Percentiles rank a stretch among this genome's conserved stretches.
Conservation (phyloP, 441 rosid species). For the Pelargonium australe region DNA sequence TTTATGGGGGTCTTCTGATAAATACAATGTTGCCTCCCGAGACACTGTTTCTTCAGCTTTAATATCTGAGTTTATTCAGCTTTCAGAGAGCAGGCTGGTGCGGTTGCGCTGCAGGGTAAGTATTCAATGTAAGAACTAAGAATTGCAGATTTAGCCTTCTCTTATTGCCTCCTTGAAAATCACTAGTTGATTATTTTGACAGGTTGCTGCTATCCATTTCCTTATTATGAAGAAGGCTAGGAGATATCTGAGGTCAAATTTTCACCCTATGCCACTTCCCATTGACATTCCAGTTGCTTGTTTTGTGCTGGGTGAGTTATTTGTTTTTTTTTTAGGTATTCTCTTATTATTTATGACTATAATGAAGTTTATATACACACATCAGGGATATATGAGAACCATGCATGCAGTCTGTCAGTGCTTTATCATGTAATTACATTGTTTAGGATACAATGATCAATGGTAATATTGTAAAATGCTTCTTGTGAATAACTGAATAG, state of each 20-base stretch:
- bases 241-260: slow-evolving; percentile 25
- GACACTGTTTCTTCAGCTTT: slow-evolving; percentile 34
- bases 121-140: slow-evolving; percentile 8
- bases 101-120: slow-evolving; percentile 60
- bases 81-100: slow-evolving; percentile 28
- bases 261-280: slow-evolving; percentile 23
- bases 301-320: slow-evolving; percentile 66
- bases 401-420: background rate
- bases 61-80: slow-evolving; percentile 36
- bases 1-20: slow-evolving; percentile 17
- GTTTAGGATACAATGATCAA: background rate
- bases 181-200: slow-evolving; percentile 23
- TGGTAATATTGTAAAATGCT: background rate
- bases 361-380: background rate
- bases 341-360: background rate
- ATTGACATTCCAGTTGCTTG: slow-evolving; percentile 70
- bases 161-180: background rate
- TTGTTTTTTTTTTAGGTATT: slow-evolving; percentile 9
- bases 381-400: background rate
- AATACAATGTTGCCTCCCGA: slow-evolving; percentile 19
- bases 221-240: slow-evolving; percentile 48
- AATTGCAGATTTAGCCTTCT: background rate
- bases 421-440: background rate
- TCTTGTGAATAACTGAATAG: background rate
- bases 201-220: slow-evolving; percentile 56